These are phyloP conservation scores for Didymella glomerata DNA, from an alignment of 2,329 filamentous ascomycete genomes.

Conservation along the genomic window DNA sequence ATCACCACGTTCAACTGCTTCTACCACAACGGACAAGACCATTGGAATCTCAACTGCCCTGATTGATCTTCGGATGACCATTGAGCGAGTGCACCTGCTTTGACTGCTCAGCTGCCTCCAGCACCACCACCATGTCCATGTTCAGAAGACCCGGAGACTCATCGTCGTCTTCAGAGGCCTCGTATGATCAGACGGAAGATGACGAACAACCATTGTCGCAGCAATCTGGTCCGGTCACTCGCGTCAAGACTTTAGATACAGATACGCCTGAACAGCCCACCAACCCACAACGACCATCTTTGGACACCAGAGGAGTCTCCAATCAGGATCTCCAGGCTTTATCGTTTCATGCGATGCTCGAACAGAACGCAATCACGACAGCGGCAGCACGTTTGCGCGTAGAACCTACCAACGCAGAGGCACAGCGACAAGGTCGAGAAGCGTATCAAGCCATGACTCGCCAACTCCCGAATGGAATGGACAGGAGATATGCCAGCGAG, in stretches of 20 bases:
- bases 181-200: slow-evolving; percentile 33
- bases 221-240: slow-evolving; percentile 34
- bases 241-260: slow-evolving; percentile 43
- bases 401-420: slow-evolving; percentile 46
- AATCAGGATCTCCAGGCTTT: slow-evolving; percentile 47
- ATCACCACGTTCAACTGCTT: slow-evolving; percentile 1
- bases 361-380: slow-evolving; percentile 54
- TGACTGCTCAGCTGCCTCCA: neutral
- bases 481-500: slow-evolving; percentile 51
- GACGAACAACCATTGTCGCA: slow-evolving; percentile 23
- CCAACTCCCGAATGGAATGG: slow-evolving; percentile 51
- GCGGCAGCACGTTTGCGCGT: slow-evolving; percentile 50
- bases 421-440: slow-evolving; percentile 47
- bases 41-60: neutral
- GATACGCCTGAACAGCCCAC: slow-evolving; percentile 27
- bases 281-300: slow-evolving; percentile 22
- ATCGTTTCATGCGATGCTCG: slow-evolving; percentile 56
- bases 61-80: neutral
- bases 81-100: neutral
- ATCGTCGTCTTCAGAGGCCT: slow-evolving; percentile 37
- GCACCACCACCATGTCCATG: slow-evolving; percentile 38
- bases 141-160: slow-evolving; percentile 47
- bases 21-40: neutral
- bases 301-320: slow-evolving; percentile 33
- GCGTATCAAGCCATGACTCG: slow-evolving; percentile 52